phyloP scores from a whole-genome alignment of 495 filamentous ascomycete species.

The Trichocladium uniseriatum region DNA sequence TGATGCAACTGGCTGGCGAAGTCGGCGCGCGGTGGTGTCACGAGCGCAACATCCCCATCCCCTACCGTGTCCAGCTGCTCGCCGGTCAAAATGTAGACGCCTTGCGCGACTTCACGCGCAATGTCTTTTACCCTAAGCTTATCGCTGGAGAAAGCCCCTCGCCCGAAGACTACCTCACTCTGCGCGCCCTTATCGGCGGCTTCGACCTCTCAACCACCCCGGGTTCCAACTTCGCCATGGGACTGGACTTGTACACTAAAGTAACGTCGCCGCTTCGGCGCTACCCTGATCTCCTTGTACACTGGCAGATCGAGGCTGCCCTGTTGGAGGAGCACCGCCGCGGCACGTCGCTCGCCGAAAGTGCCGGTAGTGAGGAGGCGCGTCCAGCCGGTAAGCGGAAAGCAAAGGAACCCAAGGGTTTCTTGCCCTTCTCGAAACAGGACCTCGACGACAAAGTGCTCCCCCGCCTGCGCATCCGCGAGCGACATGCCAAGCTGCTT shows the following conservation, averaged over 20 bases:
- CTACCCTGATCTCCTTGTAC: constrained; percentile 71
- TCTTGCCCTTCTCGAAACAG: constrained; percentile 54
- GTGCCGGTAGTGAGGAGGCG: constrained; percentile 1
- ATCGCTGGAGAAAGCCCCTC: constrained; percentile 47
- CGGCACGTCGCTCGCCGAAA: constrained; percentile 42
- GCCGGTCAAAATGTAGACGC: constrained; percentile 39
- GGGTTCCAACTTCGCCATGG: constrained; percentile 50
- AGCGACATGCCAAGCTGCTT: constrained; percentile 31
- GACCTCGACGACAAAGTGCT: constrained; percentile 46
- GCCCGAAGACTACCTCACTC: constrained; percentile 50
- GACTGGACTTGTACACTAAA: constrained; percentile 62
- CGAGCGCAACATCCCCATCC: constrained; percentile 64
- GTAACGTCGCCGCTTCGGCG: constrained; percentile 80
- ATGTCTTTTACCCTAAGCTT: constrained; percentile 42
- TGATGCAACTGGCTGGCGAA: constrained; percentile 75
- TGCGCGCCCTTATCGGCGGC: constrained; percentile 48
- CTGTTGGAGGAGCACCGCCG: constrained; percentile 57
- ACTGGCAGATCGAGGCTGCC: constrained; percentile 86
- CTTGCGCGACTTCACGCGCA: constrained; percentile 38
- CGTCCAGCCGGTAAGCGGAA: background rate
- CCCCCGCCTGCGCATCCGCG: constrained; percentile 41
- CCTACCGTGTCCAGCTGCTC: constrained; percentile 61
- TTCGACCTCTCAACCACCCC: constrained; percentile 41
- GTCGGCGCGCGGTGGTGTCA: constrained; percentile 64
- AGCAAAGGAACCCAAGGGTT: constrained; percentile 3